Evolutionary conservation across 1,284 basidiomycete genomes (phyloP), one percentile per base, ranked within the genome.

Genomic region (Chiua sp.): DNA sequence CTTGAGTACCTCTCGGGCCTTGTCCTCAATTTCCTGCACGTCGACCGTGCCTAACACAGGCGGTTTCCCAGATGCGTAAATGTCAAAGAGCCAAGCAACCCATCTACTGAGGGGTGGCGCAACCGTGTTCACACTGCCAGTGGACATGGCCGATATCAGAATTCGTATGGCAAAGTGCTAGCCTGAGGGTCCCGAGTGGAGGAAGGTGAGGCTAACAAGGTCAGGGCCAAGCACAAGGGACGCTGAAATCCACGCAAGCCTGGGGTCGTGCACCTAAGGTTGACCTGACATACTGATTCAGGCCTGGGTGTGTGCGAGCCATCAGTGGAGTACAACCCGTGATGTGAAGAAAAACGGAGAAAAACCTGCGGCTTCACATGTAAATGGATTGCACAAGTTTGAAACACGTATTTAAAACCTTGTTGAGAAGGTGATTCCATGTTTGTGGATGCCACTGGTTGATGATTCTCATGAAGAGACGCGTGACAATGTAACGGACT

Each of bases 1-100:
- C 64, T 78, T 75, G 53, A 83, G 75, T 55, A 72, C 78, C 66
- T 82, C 77, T 33, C 72, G 73, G 6, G 80, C 82, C 49, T 74
- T 75, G 10, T 77, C 70, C 61, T 83, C 82, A n/a, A 82, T 75
- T 59, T 79, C 77, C 22, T 77, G 68, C 42, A 78, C 67, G 26
- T 77, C 71, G 55, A 81, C 74, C 12, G 80, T 79, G 1, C 79
- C 77, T 4, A 82, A 61, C 5, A 71, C 69, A 3, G 78, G 79
- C 1, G 73, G 67, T 48, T 71, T 53, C 8, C 68, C 68, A 11
- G 71, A 73, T 2, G 39, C 49, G 28, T 70, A 73, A 37, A 72
- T 70, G n/a, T 26, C 63, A 47, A 47, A 35, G 10, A 73, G 39
- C 69, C 71, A 69, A 10, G 56, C 42, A 20, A 56, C 48, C 68